Conservation (phyloP, 768 basidiomycete genomes). For the Lactarius indigo region DNA sequence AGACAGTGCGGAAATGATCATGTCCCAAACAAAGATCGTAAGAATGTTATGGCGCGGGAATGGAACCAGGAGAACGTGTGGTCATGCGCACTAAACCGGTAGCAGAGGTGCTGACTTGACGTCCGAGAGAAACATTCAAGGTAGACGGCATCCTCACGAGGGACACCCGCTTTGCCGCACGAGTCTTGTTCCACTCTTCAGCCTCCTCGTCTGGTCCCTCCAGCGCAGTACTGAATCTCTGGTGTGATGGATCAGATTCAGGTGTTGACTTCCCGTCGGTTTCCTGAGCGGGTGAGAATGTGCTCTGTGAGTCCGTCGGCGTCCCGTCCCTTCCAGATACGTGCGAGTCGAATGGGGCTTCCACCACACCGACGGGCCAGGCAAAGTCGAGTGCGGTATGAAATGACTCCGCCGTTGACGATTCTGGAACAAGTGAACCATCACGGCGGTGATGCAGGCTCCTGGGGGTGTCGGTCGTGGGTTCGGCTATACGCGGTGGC, state of each 20-base stretch:
- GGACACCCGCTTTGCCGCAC: conserved; percentile 81
- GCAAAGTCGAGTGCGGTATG: conserved; percentile 61
- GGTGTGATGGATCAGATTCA: conserved; percentile 34
- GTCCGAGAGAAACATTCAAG: conserved; percentile 35
- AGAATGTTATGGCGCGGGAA: conserved; percentile 4
- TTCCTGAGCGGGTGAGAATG: conserved; percentile 1
- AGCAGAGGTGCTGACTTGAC: conserved; percentile 8
- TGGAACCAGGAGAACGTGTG: conserved; percentile 8
- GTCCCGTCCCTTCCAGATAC: background rate
- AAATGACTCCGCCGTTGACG: conserved; percentile 55
- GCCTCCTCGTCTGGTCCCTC: conserved; percentile 64
- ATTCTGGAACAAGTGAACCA: conserved; percentile 35
- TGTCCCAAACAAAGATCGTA: background rate
- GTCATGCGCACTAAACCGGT: conserved; percentile 2
- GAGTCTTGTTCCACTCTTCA: conserved; percentile 87
- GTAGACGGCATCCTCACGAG: conserved; percentile 69
- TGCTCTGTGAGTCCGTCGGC: background rate
- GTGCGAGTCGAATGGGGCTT: conserved; percentile 13
- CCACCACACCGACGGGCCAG: conserved; percentile 26
- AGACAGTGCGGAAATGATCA: background rate
- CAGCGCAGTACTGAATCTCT: conserved; percentile 43
- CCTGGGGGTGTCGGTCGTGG: conserved; percentile 23
- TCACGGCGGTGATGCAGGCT: conserved; percentile 13
- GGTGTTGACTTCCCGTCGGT: conserved; percentile 1
- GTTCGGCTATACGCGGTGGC: conserved; percentile 22